Base-by-base conservation (phyloP, 192 early-diverging fungal species). In the Radiomyces spectabilis region DNA sequence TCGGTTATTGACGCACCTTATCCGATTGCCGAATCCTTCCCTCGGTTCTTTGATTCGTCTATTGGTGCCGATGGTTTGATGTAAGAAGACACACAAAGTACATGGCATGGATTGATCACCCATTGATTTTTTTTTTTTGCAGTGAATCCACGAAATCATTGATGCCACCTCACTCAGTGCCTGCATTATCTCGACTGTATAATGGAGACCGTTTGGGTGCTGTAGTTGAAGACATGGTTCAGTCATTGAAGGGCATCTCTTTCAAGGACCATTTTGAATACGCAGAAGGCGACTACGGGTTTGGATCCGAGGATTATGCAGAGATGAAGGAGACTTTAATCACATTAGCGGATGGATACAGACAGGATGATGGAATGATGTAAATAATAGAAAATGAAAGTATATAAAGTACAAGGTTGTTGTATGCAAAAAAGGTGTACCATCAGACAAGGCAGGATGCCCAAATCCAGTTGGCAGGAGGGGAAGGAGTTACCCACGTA, bases 401-500 rank as follows among this genome's bases (percentile, higher is more conserved):
- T 10, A 43, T 16, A 6, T 7, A 19, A 43, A 43, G 19, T 5
- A 15, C 18, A 6, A 24, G 8, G 42, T 21, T n/a, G n/a, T n/a
- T n/a, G n/a, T n/a, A n/a, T n/a, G n/a, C n/a, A n/a, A n/a, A n/a
- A n/a, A n/a, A n/a, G n/a, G n/a, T n/a, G n/a, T n/a, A n/a, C n/a
- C n/a, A n/a, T n/a, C n/a, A n/a, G 22, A 24, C 57, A 65, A 69
- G 34, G 37, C 51, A 55, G 13, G 62, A 65, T 13, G 61, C 67
- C 62, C 67, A 69, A 6, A 69, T 53, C 33, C 43, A 65, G 57
- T 55, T 70, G 5, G 68, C 62, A 24, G 68, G 68, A 15, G 63
- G 58, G 15, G 51, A 55, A n/a, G 63, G 57, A 33, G 22, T 25
- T 16, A 70, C 57, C 52, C 47, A 70, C 12, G 30, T 48, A 38